A percentile compares a stretch with the other conserved stretches of the same genome.
These are phyloP conservation scores for Pyrrhoderma lamaoense DNA, from an alignment of 1,284 basidiomycete genomes.

Conservation along the genomic window DNA sequence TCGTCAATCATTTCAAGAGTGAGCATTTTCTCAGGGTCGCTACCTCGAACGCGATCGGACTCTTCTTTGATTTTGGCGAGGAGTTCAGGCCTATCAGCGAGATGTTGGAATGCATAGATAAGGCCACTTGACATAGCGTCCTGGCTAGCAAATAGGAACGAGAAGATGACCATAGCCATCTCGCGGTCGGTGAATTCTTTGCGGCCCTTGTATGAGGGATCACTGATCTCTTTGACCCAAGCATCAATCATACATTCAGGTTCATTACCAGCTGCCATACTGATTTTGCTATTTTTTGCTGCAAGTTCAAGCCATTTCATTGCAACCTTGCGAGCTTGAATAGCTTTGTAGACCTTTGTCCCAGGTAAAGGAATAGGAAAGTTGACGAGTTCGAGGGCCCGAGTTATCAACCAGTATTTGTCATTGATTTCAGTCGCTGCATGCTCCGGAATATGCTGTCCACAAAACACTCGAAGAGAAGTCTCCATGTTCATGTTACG, in stretches of 20 bases:
- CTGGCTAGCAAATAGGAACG: conserved; percentile 96
- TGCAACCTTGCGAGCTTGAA: conserved; percentile 87
- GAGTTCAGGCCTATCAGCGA: conserved; percentile 88
- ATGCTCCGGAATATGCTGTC: conserved; percentile 77
- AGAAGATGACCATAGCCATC: conserved; percentile 94
- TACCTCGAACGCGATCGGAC: conserved; percentile 78
- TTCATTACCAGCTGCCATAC: conserved; percentile 78
- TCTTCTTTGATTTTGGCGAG: conserved; percentile 88
- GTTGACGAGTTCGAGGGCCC: conserved; percentile 96
- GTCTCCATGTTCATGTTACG: conserved; percentile 97
- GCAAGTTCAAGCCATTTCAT: conserved; percentile 82
- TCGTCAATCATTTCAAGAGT: conserved; percentile 87
- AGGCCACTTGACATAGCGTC: conserved; percentile 96
- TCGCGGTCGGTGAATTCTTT: conserved; percentile 90
- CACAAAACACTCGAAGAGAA: conserved; percentile 93
- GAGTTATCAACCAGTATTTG: conserved; percentile 95
- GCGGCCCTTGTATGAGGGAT: conserved; percentile 68
- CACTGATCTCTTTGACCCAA: conserved; percentile 78
- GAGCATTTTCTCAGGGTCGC: conserved; percentile 73
- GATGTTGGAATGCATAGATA: conserved; percentile 93
- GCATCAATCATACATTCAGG: conserved; percentile 89
- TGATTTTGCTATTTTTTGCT: conserved; percentile 73
- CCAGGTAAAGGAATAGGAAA: conserved; percentile 95
- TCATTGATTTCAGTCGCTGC: conserved; percentile 79
- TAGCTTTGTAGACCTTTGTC: conserved; percentile 93